Conservation (phyloP, 345 rosid species). For the Rhodamnia rubescens region DNA sequence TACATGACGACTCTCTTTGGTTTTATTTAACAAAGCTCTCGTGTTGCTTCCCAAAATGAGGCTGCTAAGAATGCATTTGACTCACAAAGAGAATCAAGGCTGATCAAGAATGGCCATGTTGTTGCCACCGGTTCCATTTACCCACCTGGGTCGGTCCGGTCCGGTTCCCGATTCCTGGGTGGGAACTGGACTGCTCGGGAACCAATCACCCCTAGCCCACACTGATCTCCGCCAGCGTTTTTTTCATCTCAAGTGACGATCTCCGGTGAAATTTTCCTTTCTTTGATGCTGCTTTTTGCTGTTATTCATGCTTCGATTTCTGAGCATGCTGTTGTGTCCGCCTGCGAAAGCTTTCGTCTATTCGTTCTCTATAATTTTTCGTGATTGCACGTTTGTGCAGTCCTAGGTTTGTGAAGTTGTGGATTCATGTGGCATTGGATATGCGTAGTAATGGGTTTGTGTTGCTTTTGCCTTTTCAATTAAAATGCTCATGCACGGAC, state of each 20-base stretch:
- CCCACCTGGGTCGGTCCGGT: too few species aligned
- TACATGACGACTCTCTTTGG: too few species aligned
- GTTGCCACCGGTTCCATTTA: too few species aligned
- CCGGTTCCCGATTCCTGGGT: too few species aligned
- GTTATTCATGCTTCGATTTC: background rate
- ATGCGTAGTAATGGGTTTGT: too few species aligned
- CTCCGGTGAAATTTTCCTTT: background rate
- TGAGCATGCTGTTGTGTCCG: background rate
- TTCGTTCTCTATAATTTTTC: background rate
- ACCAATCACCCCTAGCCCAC: fast-evolving
- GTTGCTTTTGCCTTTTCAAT: too few species aligned
- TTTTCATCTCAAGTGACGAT: background rate
- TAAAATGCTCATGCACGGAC: background rate
- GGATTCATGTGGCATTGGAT: background rate
- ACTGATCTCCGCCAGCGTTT: background rate
- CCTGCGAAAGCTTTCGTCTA: background rate
- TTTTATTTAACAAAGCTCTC: too few species aligned
- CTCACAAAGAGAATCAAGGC: too few species aligned
- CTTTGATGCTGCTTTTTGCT: background rate
- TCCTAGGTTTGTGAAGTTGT: background rate
- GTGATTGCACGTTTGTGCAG: too few species aligned
- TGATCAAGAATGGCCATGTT: too few species aligned
- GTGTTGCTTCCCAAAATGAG: too few species aligned
- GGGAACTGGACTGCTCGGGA: background rate
- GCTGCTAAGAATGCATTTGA: too few species aligned